A percentile compares a stretch with the other conserved stretches of the same genome.
Evolutionary conservation across 805 yeast genomes (phyloP).

Genomic region (Metschnikowia sp.): DNA sequence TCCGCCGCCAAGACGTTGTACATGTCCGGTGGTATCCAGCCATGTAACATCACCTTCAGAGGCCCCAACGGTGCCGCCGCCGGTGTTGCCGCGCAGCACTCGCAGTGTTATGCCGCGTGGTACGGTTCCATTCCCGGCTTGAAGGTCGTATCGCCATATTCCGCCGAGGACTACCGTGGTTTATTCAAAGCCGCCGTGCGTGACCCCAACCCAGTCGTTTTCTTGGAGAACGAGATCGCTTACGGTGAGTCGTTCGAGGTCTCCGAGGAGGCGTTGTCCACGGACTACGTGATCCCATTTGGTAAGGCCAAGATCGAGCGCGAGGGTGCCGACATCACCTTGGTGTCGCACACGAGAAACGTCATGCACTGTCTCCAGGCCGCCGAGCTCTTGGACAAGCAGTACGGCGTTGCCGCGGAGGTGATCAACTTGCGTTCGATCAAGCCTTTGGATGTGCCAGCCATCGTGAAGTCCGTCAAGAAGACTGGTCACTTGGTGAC

Average conservation of each 20-base stretch:
- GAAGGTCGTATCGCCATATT: slow-evolving; percentile 92
- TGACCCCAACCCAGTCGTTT: slow-evolving; percentile 97
- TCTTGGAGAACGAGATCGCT: slow-evolving; percentile 92
- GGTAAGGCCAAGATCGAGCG: slow-evolving; percentile 95
- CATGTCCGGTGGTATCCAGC: slow-evolving; percentile 99
- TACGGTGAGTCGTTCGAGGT: slow-evolving; percentile 91
- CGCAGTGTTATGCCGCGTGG: slow-evolving; percentile 97
- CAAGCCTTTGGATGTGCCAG: slow-evolving; percentile 90
- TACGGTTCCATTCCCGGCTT: slow-evolving; percentile 97
- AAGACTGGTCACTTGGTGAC: slow-evolving; percentile 96
- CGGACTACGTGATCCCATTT: slow-evolving; percentile 89
- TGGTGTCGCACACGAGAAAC: slow-evolving; percentile 90
- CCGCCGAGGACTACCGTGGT: slow-evolving; percentile 95
- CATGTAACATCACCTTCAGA: slow-evolving; percentile 95
- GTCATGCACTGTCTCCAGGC: slow-evolving; percentile 84
- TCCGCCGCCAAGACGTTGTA: slow-evolving; percentile 98
- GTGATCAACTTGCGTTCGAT: slow-evolving; percentile 94
- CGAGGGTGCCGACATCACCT: slow-evolving; percentile 86
- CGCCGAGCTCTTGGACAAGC: slow-evolving; percentile 79
- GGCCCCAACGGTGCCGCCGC: slow-evolving; percentile 99
- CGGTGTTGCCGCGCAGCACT: slow-evolving; percentile 99
- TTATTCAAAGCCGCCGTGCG: slow-evolving; percentile 93
- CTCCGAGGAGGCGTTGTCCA: slow-evolving; percentile 80
- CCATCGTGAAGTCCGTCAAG: slow-evolving; percentile 84
- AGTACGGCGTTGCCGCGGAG: slow-evolving; percentile 87